These are phyloP conservation scores for Elaphomyces granulatus DNA, from an alignment of 495 filamentous ascomycete genomes.

Conservation along the genomic window DNA sequence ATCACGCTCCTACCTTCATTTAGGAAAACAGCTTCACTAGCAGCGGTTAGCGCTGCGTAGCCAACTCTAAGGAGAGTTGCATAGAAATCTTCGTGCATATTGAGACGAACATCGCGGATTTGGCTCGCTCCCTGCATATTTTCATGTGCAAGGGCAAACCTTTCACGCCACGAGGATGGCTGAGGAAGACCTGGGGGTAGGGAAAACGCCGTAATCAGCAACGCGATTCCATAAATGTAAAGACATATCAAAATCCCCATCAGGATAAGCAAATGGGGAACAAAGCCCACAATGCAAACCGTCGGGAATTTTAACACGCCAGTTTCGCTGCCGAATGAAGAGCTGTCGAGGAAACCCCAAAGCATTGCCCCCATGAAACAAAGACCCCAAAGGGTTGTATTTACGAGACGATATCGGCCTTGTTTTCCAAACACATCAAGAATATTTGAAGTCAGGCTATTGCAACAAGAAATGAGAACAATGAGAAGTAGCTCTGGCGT, in stretches of 20 bases:
- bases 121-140: conserved; percentile 90
- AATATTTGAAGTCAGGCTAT: conserved; percentile 71
- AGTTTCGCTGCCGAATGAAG: conserved; percentile 25
- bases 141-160: conserved; percentile 51
- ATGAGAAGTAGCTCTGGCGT: conserved; percentile 81
- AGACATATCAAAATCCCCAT: conserved; percentile 60
- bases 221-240: conserved; percentile 59
- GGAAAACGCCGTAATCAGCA: conserved; percentile 61
- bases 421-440: conserved; percentile 70
- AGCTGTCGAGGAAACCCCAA: conserved; percentile 52
- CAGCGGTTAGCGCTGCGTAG: conserved; percentile 75
- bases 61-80: conserved; percentile 74
- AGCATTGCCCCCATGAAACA: conserved; percentile 73
- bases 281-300: conserved; percentile 87
- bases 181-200: conserved; percentile 32
- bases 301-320: conserved; percentile 70
- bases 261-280: conserved; percentile 78
- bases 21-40: conserved; percentile 88
- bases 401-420: conserved; percentile 59
- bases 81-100: conserved; percentile 87
- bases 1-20: conserved; percentile 73
- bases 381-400: conserved; percentile 77
- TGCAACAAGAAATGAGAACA: conserved; percentile 72
- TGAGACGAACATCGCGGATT: conserved; percentile 61
- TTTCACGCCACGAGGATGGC: conserved; percentile 32